Conservation (phyloP, 768 basidiomycete species). For the Boletus pseudopeckii region DNA sequence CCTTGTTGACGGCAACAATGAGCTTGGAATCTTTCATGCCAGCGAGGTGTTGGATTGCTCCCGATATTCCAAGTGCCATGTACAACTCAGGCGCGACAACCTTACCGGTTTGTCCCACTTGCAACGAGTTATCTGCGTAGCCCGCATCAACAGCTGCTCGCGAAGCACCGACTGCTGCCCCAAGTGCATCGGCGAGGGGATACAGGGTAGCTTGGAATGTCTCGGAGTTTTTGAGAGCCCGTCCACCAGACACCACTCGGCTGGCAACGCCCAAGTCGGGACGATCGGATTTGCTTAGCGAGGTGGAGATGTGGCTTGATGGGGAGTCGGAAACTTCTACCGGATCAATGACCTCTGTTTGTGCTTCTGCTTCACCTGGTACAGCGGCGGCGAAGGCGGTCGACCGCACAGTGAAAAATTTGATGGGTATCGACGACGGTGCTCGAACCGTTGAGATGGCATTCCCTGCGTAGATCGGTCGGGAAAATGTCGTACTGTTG, state of each 20-base stretch:
- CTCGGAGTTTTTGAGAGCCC: slow-evolving; percentile 91
- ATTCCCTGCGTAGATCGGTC: slow-evolving; percentile 97
- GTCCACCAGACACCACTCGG: slow-evolving; percentile 90
- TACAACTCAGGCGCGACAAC: slow-evolving; percentile 97
- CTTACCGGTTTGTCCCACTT: slow-evolving; percentile 99
- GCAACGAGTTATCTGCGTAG: slow-evolving; percentile 95
- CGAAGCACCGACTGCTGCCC: slow-evolving; percentile 96
- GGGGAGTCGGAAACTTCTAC: slow-evolving; percentile 55
- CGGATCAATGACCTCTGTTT: slow-evolving; percentile 60
- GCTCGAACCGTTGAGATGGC: slow-evolving; percentile 91
- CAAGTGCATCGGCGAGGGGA: slow-evolving; percentile 89
- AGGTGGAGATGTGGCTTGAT: slow-evolving; percentile 63
- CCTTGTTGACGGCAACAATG: slow-evolving; percentile 98
- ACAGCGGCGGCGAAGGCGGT: slow-evolving; percentile 80
- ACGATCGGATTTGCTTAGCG: slow-evolving; percentile 84
- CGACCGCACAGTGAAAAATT: slow-evolving; percentile 92
- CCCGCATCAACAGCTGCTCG: slow-evolving; percentile 98
- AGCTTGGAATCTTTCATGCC: slow-evolving; percentile 99
- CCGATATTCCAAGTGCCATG: slow-evolving; percentile 94
- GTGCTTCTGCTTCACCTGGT: slow-evolving; percentile 48
- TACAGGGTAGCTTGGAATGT: slow-evolving; percentile 85
- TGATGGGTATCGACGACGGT: slow-evolving; percentile 70
- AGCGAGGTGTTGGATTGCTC: slow-evolving; percentile 97
- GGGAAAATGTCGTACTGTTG: slow-evolving; percentile 80
- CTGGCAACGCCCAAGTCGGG: slow-evolving; percentile 88